Percentiles rank a stretch among this genome's conserved stretches.
Evolutionary conservation across 768 basidiomycete species (phyloP).

Genomic region (Hypholoma fasciculare): DNA sequence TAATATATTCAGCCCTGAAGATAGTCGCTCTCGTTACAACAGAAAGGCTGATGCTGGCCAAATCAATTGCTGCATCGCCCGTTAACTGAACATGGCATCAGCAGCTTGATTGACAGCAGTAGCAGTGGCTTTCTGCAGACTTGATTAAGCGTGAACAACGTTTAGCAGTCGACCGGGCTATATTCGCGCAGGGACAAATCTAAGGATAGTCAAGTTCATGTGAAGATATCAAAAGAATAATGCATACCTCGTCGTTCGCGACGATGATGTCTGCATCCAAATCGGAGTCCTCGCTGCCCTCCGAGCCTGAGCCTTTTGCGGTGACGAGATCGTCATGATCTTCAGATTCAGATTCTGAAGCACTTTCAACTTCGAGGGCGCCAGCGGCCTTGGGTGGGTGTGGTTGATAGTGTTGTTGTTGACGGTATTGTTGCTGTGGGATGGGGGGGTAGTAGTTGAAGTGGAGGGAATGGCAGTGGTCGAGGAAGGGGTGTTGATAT

Average conservation of each 20-base stretch:
- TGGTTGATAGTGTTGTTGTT: no score
- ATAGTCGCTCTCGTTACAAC: slow-evolving; percentile 50
- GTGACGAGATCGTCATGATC: no score
- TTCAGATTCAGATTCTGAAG: no score
- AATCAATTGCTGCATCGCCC: slow-evolving; percentile 49
- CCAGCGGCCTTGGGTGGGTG: neutral
- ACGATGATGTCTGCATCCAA: no score
- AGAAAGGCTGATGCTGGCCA: slow-evolving; percentile 62
- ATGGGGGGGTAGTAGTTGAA: neutral
- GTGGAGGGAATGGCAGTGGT: no score
- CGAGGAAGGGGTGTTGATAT: neutral
- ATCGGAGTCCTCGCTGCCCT: no score
- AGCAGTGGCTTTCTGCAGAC: slow-evolving; percentile 17
- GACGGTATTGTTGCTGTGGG: neutral
- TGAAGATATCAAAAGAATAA: no score
- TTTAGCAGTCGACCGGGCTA: slow-evolving; percentile 59
- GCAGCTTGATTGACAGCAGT: neutral
- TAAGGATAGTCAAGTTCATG: no score
- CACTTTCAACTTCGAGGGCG: no score
- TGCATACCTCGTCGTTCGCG: no score
- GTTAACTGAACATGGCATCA: slow-evolving; percentile 13
- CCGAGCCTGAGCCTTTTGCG: no score
- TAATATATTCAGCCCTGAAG: neutral
- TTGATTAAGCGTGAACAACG: slow-evolving; percentile 65
- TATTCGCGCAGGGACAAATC: neutral